phyloP scores from a whole-genome alignment of 768 basidiomycete species.

The Calvatia gigantea region DNA sequence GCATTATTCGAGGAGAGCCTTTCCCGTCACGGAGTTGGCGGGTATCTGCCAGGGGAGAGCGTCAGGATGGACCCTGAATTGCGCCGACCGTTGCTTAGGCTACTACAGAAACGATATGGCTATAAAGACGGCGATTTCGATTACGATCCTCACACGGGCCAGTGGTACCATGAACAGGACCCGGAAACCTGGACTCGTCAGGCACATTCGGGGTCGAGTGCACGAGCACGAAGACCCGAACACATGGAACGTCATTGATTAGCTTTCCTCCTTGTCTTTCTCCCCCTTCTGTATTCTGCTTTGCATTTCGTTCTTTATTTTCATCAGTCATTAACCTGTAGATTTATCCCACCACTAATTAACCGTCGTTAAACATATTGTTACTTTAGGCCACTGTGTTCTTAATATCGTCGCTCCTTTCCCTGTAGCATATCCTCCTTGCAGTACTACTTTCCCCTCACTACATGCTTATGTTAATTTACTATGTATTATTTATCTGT shows the following conservation, averaged over 20 bases:
- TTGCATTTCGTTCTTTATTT: neutral
- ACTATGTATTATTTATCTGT: no score
- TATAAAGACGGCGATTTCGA: conserved; percentile 89
- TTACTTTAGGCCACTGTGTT: no score
- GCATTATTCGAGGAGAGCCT: conserved; percentile 87
- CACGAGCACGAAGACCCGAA: conserved; percentile 31
- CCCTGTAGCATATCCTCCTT: conserved; percentile 3
- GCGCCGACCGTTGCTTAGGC: conserved; percentile 72
- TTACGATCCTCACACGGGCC: conserved; percentile 55
- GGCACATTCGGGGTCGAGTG: conserved; percentile 32
- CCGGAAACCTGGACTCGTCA: conserved; percentile 61
- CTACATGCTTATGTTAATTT: neutral
- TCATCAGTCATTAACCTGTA: neutral
- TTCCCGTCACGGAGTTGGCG: conserved; percentile 73
- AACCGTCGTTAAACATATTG: neutral
- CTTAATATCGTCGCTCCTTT: conserved; percentile 9
- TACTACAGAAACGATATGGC: conserved; percentile 68
- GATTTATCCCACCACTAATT: neutral
- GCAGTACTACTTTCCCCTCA: neutral
- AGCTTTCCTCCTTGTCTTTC: no score
- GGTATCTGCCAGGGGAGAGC: conserved; percentile 78
- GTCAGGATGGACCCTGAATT: conserved; percentile 89
- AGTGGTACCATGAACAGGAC: conserved; percentile 69
- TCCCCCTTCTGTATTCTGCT: no score
- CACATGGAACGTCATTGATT: conserved; percentile 13